Evolutionary conservation across 306 rosid species (phyloP), one percentile per base, ranked within the genome.

Genomic region (Lagenaria siceraria): DNA sequence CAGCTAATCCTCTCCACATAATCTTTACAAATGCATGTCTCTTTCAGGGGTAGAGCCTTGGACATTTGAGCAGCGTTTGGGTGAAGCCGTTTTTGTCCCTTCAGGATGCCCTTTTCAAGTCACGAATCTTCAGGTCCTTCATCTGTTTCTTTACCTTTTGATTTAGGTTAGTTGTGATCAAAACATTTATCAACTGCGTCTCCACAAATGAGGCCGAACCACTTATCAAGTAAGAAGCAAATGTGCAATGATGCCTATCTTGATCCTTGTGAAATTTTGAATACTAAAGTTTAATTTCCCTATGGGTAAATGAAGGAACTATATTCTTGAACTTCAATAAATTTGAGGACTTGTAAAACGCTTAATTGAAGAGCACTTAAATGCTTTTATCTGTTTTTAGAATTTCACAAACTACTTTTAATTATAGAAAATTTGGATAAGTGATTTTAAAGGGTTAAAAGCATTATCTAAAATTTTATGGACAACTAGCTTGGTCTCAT

Each of bases 31-130:
- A 35, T 77, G 79, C 81, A 71, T 85, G 54, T 63, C 80, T 79
- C 77, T 86, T 31, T 72, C 84, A 95, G 99, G 93, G 80, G 84
- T 92, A 78, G 96, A 89, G 87, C 97, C 99, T 22, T 95, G 99
- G 99, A 92, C 97, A 72, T 95, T 95, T 76, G 97, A 89, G 82
- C 97, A 95, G 84, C 80, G 84, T 83, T 83, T 88, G 78, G 97
- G 97, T 81, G 92, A 92, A 77, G 97, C 97, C 53, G 85, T 92
- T 75, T 95, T 95, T 87, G 84, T 95, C 77, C 99, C 99, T 75
- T 95, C 99, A 71, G 97, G 97, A 58, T 90, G 99, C 86, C 99
- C 99, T 82, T 92, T 89, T 78, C 99, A 92, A 86, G 97, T 89
- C 29, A 87, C 88, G 80, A 95, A 90, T 89, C 87, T 89, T 84